Base-by-base conservation (phyloP, 2,329 filamentous ascomycete genomes). In the Mollisiaceae sp. region DNA sequence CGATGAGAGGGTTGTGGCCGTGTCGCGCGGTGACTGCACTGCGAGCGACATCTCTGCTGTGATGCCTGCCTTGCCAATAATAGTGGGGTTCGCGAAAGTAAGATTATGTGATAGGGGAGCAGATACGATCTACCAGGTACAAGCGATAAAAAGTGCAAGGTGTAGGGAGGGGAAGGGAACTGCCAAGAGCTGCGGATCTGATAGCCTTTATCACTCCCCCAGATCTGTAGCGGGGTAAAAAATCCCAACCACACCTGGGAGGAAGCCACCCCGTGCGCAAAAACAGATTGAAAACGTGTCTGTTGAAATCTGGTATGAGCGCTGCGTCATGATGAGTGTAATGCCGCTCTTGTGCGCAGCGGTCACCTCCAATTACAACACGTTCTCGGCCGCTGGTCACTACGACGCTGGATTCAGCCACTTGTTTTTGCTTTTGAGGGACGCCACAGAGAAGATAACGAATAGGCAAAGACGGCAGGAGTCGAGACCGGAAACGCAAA, bases 291-390 rank as follows among this genome's bases (percentile, higher is more conserved):
- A 50, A 20, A 50, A 50, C 18, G 18, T n/a, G 18, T 9, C 45
- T 50, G n/a, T 22, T n/a, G n/a, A 50, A 8, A 24, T 3, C 3
- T 45, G 14, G 43, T 20, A 4, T n/a, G 14, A 3, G n/a, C 15
- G 43, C 45, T 50, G 45, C 45, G 45, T 50, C 45, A 50, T 50
- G n/a, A 11, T 9, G 41, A 18, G 6, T 43, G 41, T 22, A 8
- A 22, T 50, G 45, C n/a, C 20, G 45, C n/a, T n/a, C n/a, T n/a
- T n/a, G n/a, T n/a, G n/a, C n/a, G n/a, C n/a, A n/a, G n/a, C n/a
- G n/a, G n/a, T n/a, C n/a, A n/a, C 45, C 45, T 50, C 45, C 45
- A 50, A 50, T 50, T 22, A 24, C 45, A 24, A 20, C 45, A 50
- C n/a, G 45, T 50, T 50, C 8, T 50, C n/a, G 14, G n/a, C 45